phyloP scores from a whole-genome alignment of 164 flowering plant genomes.

The Malania oleifera region DNA sequence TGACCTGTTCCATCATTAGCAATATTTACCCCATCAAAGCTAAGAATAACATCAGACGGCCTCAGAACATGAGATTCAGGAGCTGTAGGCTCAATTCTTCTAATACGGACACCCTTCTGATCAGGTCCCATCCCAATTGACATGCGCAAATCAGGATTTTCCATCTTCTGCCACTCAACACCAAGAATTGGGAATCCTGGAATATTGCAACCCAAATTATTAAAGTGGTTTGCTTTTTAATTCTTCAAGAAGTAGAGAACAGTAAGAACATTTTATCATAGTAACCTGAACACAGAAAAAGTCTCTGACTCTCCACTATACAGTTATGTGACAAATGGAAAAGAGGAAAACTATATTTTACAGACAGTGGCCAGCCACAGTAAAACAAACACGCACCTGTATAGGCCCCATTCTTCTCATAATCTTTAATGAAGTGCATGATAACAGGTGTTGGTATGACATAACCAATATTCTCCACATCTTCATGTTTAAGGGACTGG shows the following conservation, averaged over 20 bases:
- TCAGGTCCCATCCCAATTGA: slow-evolving; percentile 86
- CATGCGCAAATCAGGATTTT: slow-evolving; percentile 88
- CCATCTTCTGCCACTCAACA: slow-evolving; percentile 99
- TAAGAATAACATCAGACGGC: slow-evolving; percentile 86
- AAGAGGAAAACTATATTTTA: too few relatives aligned
- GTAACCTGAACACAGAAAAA: too few relatives aligned
- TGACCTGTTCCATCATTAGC: slow-evolving; percentile 99
- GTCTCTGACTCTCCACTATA: too few relatives aligned
- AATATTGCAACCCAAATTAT: too few relatives aligned
- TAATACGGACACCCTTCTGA: slow-evolving; percentile 91
- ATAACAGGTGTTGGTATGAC: slow-evolving; percentile 99
- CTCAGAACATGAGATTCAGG: slow-evolving; percentile 75
- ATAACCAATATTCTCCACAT: slow-evolving; percentile 96
- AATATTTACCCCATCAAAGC: slow-evolving; percentile 88
- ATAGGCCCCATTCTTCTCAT: slow-evolving; percentile 85
- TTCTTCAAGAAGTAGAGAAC: too few relatives aligned
- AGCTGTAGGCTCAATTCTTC: slow-evolving; percentile 87
- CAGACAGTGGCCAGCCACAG: too few relatives aligned
- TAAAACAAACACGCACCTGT: slow-evolving; percentile 76
- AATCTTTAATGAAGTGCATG: slow-evolving; percentile 84
- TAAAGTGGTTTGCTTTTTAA: too few relatives aligned
- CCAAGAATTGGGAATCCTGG: slow-evolving; percentile 95
- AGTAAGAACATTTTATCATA: too few relatives aligned
- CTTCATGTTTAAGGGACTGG: slow-evolving; percentile 97
- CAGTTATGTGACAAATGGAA: too few relatives aligned